Evolutionary conservation across 2,329 filamentous ascomycete species (phyloP), one percentile per base, ranked within the genome.

Genomic region (Paradendryphiella salina): DNA sequence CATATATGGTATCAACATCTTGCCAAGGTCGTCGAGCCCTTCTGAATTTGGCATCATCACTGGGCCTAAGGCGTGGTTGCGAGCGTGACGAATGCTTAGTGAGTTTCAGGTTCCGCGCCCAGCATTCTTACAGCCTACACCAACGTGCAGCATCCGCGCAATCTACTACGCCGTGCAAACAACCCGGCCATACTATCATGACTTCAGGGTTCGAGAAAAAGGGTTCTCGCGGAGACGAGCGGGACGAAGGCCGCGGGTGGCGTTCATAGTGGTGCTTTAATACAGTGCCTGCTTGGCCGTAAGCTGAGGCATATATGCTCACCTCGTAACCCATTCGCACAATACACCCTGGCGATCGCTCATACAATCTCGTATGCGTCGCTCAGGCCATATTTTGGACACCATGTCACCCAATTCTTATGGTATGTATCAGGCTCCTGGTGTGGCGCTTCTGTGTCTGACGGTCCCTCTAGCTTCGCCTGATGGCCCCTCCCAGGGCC

Each of bases 391-490:
- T 46, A 52, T 44, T 13, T 15, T 64, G 61, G 67, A 59, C 52
- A 60, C 38, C 39, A 73, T 72, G 69, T 51, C 64, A 63, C 62
- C 68, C 67, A 66, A 59, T 36, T 46, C 60, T 58, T 65, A 60
- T 50, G 50, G 70, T 71, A 47, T 59, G 69, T 67, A 38, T 66
- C 59, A 63, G 32, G 40, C 35, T 43, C 48, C 55, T 55, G 54
- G 47, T 26, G 23, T 34, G 37, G 40, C 49, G 54, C 45, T 52
- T 28, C 43, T 50, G 50, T 46, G 49, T 58, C 65, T 71, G 64
- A 71, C 59, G 49, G 37, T 18, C 31, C 23, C 50, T 50, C 49
- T 59, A 72, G 69, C 59, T 62, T 59, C 63, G 39, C 58, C 66
- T 53, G 54, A 54, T 46, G 52, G 59, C 48, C 64, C 56, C 43